Evolutionary conservation across 2,329 filamentous ascomycete species (phyloP), one percentile per base, ranked within the genome.

Genomic region (Aspergillus neoniger): DNA sequence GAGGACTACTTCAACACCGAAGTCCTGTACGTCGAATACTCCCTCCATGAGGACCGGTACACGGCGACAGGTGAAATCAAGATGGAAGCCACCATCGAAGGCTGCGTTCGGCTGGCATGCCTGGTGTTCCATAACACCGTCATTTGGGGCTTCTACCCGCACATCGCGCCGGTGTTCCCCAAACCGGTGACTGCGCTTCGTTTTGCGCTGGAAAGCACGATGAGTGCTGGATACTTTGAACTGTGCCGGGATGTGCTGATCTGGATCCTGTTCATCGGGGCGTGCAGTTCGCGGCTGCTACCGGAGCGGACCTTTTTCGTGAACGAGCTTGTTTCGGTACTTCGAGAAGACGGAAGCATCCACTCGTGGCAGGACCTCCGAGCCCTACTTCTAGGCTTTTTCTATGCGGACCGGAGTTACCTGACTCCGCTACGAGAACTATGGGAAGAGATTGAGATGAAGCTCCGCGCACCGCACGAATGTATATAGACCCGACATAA

Each of bases 1-100:
- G 75, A 77, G 62, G 69, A 72, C 55, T 77, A 77, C 65, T 77
- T 75, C 63, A 77, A 77, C 58, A 75, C 72, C 10, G 75, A 77
- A 62, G 75, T 77, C 3, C 67, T 77, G 6, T 74, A 72, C 59
- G 70, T 75, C 32, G 75, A 77, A 63, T 76, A 77, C 58, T 65
- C 69, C 8, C 73, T 77, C 8, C 71, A 76, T 55, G 64, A 60
- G 38, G 75, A 77, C 61, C 74, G 75, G n/a, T 77, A 72, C 57
- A 74, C 71, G 5, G 51, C 63, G n/a, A 66, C 66, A n/a, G 73
- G 71, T 25, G 67, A 72, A 48, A 62, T 64, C 28, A 76, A 76
- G 60, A 69, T 71, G 32, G 75, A 77, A 60, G 69, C 72, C 49
- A 70, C 73, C 5, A 74, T 76, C 51, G 74, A 77, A 59, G 75